phyloP scores from a whole-genome alignment of 2,329 filamentous ascomycete species.

The Macrophomina phaseolina region DNA sequence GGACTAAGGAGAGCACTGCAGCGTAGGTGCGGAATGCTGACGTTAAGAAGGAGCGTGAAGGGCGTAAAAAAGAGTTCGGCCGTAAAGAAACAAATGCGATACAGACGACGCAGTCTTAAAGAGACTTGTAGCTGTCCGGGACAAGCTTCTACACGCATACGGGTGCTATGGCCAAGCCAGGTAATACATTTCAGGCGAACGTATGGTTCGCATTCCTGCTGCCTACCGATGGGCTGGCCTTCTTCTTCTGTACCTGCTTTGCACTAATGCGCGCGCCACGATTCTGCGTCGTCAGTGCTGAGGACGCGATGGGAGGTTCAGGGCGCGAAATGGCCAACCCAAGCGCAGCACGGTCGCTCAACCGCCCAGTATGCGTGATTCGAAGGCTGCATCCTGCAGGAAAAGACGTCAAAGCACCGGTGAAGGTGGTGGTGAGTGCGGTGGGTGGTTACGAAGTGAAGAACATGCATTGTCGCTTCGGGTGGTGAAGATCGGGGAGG shows the following conservation, averaged over 20 bases:
- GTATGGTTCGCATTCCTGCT: slow-evolving; percentile 4
- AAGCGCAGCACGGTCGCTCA: background rate
- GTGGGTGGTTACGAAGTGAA: background rate
- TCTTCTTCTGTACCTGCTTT: background rate
- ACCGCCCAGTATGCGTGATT: background rate
- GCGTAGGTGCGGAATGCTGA: background rate
- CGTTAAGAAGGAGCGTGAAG: slow-evolving; percentile 11
- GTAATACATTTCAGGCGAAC: background rate
- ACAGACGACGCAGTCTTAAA: slow-evolving; percentile 7
- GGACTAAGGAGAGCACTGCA: background rate
- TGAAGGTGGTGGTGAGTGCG: background rate
- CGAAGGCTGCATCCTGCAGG: background rate
- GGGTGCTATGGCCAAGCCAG: background rate
- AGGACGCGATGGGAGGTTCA: background rate
- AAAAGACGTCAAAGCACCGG: background rate
- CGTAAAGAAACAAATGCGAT: background rate
- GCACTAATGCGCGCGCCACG: background rate
- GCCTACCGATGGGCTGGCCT: background rate
- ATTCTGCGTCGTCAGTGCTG: slow-evolving; percentile 10
- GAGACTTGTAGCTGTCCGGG: background rate
- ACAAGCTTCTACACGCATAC: background rate
- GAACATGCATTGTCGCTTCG: slow-evolving; percentile 1
- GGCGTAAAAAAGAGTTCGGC: background rate
- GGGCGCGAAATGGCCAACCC: slow-evolving; percentile 2
- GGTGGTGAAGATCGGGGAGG: background rate